Conservation (phyloP, 192 early-diverging fungal species). For the Rhizophagus clarus region DNA sequence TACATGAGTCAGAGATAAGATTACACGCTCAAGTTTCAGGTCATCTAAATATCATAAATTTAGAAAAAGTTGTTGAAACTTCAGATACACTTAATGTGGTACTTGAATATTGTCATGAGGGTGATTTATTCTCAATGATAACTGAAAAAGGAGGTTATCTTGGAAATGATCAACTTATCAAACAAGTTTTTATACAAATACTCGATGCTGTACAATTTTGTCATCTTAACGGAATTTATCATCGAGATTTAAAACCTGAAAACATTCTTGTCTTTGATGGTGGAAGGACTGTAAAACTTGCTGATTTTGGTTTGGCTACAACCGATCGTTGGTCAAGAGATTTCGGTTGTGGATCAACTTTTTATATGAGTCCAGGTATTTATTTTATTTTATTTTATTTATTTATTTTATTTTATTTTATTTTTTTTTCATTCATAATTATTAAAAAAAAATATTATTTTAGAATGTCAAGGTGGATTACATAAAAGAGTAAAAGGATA, state of each 20-base stretch:
- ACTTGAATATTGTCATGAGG: slow-evolving; percentile 79
- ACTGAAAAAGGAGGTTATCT: slow-evolving; percentile 74
- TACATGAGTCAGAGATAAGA: slow-evolving; percentile 68
- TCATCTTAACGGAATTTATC: slow-evolving; percentile 67
- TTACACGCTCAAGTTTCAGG: slow-evolving; percentile 65
- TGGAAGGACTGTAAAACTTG: slow-evolving; percentile 75
- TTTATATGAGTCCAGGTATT: slow-evolving; percentile 62
- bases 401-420: neutral
- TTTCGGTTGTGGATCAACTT: slow-evolving; percentile 67
- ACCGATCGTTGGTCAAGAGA: slow-evolving; percentile 63
- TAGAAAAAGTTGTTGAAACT: slow-evolving; percentile 68
- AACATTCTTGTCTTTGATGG: slow-evolving; percentile 71
- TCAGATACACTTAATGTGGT: slow-evolving; percentile 63
- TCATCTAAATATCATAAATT: slow-evolving; percentile 66
- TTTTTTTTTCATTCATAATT: neutral
- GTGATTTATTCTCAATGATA: slow-evolving; percentile 94
- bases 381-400: neutral
- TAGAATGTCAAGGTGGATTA: slow-evolving; percentile 69
- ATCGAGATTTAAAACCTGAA: slow-evolving; percentile 83
- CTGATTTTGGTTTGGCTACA: slow-evolving; percentile 94
- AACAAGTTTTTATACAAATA: slow-evolving; percentile 82
- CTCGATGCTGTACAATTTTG: slow-evolving; percentile 78
- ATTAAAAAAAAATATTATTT: neutral
- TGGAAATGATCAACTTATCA: slow-evolving; percentile 73
- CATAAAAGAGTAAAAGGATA: slow-evolving; percentile 65